A percentile compares a stretch with the other conserved stretches of the same genome.
Conservation (phyloP, 495 filamentous ascomycete species). For the Neurospora africana region DNA sequence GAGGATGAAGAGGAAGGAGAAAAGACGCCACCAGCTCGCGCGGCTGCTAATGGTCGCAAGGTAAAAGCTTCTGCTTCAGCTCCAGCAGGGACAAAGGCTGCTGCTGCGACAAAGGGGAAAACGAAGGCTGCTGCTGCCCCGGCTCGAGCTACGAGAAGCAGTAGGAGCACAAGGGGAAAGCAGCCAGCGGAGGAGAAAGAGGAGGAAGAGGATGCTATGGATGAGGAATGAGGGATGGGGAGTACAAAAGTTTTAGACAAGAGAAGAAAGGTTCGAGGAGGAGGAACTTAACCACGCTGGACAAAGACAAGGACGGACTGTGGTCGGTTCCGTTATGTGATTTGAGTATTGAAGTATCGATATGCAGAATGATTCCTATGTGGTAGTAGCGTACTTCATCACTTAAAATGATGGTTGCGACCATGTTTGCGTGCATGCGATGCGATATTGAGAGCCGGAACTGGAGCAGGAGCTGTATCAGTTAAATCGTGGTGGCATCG, state of each 20-base stretch:
- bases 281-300: too few species aligned
- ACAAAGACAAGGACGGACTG: too few species aligned
- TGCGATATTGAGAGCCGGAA: neutral
- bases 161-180: slow-evolving; percentile 5
- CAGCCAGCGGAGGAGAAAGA: neutral
- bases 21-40: neutral
- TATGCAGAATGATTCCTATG: neutral
- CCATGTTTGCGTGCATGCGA: neutral
- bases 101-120: slow-evolving; percentile 2
- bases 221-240: neutral
- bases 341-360: neutral
- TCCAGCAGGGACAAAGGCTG: slow-evolving; percentile 2
- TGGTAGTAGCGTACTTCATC: neutral
- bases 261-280: neutral
- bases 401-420: neutral
- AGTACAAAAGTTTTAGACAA: neutral
- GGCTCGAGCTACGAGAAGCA: slow-evolving; percentile 2
- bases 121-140: slow-evolving; percentile 1
- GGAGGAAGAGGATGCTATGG: neutral
- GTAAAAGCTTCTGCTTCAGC: slow-evolving; percentile 5
- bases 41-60: slow-evolving; percentile 10
- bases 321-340: neutral
- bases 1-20: neutral
- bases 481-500: neutral
- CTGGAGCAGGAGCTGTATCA: neutral